These are phyloP conservation scores for Gyrodon lividus DNA, from an alignment of 768 basidiomycete species.

Conservation along the genomic window DNA sequence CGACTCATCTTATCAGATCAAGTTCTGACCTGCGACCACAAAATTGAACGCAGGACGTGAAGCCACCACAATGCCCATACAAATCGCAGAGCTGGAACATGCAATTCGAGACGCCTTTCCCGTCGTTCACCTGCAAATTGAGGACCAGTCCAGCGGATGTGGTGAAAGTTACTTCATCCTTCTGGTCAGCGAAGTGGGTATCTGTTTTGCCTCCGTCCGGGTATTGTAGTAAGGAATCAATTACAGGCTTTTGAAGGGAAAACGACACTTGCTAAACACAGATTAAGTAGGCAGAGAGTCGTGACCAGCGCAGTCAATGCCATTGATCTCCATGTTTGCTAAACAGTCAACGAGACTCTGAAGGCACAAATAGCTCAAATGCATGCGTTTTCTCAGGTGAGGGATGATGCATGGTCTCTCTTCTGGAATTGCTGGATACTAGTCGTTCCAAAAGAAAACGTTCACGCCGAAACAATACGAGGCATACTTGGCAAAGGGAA, in stretches of 20 bases:
- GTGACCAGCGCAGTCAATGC: background rate
- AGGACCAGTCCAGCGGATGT: slow-evolving; percentile 78
- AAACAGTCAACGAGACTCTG: slow-evolving; percentile 70
- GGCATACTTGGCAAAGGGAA: slow-evolving; percentile 39
- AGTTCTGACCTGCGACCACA: background rate
- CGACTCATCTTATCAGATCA: slow-evolving; percentile 29
- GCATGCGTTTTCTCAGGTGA: slow-evolving; percentile 88
- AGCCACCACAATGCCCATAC: slow-evolving; percentile 54
- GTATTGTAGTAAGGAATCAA: slow-evolving; percentile 1
- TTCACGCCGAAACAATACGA: slow-evolving; percentile 70
- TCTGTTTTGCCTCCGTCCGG: background rate
- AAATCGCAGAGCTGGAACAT: slow-evolving; percentile 52
- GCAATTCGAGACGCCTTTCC: slow-evolving; percentile 64
- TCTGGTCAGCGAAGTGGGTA: slow-evolving; percentile 71
- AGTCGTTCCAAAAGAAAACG: slow-evolving; percentile 54
- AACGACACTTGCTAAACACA: slow-evolving; percentile 73
- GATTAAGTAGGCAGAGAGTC: slow-evolving; percentile 49
- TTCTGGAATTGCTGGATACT: background rate
- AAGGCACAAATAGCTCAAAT: slow-evolving; percentile 75
- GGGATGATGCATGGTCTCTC: slow-evolving; percentile 1
- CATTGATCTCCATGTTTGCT: slow-evolving; percentile 5
- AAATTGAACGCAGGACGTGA: background rate
- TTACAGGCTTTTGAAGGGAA: slow-evolving; percentile 74
- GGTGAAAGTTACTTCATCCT: slow-evolving; percentile 75
- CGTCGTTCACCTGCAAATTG: slow-evolving; percentile 67